Base-by-base conservation (phyloP, 371 early-diverging fungal genomes). In the Batkoa obscura region DNA sequence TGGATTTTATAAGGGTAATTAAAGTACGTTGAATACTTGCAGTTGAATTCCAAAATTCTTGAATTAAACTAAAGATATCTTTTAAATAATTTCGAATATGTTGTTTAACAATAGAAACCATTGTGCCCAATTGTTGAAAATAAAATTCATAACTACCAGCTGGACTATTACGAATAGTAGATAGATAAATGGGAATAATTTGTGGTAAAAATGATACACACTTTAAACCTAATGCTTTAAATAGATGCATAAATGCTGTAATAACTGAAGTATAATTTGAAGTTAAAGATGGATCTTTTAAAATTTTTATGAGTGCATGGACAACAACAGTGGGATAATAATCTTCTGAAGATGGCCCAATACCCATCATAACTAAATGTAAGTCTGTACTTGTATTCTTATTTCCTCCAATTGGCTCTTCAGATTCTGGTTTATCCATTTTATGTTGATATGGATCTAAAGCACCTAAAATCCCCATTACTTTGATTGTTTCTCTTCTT, bases 381-480 rank as follows among this genome's bases (percentile, higher is more conserved):
- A 79, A 73, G 56, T 79, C 79, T 13, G 2, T 76, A 60, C 37
- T 77, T 75, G 5, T 72, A 64, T 53, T 79, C 77, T 0, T 70
- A n/a, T n/a, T n/a, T 67, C 49, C 76, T 62, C 9, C 71, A 71
- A 43, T 80, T 78, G 15, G 5, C 32, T 48, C 48, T 34, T 75
- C 76, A 0, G 74, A 15, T 31, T 45, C 53, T 33, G 43, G 3
- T 42, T 37, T 50, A 13, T 41, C 45, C 64, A 86, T 80, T 75
- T 86, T 90, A 68, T 90, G 86, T 53, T 78, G 72, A 64, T 92
- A 91, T 15, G 98, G 95, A 75, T 94, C 95, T 17, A 97, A 66
- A 1, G 98, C 98, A 46, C 98, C 98, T 9, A 97, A 67, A 32
- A 89, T 88, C 59, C 98, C 98, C 63, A 97, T 78, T 15, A 88